These are phyloP conservation scores for Nicotiana knightiana DNA, from an alignment of 257 asterid species.

Conservation along the genomic window DNA sequence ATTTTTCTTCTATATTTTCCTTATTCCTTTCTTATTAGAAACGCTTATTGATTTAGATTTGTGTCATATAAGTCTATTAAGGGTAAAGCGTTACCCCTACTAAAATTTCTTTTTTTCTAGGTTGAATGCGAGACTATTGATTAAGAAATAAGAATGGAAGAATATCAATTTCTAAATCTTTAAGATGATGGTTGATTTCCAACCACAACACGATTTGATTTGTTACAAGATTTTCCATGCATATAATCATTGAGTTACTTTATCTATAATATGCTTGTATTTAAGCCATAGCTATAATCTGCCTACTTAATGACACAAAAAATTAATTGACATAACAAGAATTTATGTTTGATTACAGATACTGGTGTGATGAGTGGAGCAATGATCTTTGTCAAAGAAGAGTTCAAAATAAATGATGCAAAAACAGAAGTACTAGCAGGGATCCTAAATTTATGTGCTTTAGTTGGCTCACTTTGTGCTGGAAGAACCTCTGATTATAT, in stretches of 20 bases:
- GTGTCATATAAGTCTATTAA: too few species aligned
- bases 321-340: not conserved
- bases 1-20: not conserved
- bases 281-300: not conserved
- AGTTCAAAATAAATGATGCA: constrained; percentile 43
- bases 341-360: constrained; percentile 27
- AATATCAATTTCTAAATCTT: not conserved
- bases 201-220: not conserved
- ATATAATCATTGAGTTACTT: not conserved
- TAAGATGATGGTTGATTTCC: not conserved
- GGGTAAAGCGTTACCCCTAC: not conserved
- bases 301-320: not conserved
- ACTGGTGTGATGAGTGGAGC: constrained; percentile 92
- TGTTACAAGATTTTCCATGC: not conserved
- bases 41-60: not conserved
- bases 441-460: constrained; percentile 59
- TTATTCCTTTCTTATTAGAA: not conserved
- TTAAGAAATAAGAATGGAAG: not conserved
- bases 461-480: constrained; percentile 58
- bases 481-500: constrained; percentile 65
- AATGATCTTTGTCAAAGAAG: constrained; percentile 64
- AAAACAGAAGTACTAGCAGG: constrained; percentile 60
- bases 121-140: not conserved
- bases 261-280: not conserved
- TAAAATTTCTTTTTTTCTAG: not conserved